Percentiles rank a stretch among this genome's conserved stretches.
Conservation (phyloP, 805 yeast species). For the Scheffersomyces coipomensis region DNA sequence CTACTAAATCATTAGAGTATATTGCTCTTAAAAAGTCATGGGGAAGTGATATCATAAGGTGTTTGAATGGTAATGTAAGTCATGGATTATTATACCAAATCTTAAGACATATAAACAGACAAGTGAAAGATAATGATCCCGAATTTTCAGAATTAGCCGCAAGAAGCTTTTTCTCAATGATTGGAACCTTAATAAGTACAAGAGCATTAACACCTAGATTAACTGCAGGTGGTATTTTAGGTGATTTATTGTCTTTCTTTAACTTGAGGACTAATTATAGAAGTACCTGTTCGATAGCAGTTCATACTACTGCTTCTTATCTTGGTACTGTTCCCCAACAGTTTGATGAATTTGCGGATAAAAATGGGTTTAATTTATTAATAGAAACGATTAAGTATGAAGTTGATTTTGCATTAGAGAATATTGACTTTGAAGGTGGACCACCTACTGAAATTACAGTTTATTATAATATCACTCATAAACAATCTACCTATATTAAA, state of each 20-base stretch:
- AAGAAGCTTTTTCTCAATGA: constrained; percentile 55
- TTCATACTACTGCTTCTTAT: constrained; percentile 52
- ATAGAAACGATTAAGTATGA: constrained; percentile 63
- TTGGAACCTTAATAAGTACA: constrained; percentile 60
- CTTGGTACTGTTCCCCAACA: constrained; percentile 43
- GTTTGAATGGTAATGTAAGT: constrained; percentile 80
- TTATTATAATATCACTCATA: constrained; percentile 51
- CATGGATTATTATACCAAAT: constrained; percentile 81
- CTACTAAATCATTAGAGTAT: constrained; percentile 66
- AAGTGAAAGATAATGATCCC: constrained; percentile 39
- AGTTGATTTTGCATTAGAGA: constrained; percentile 58
- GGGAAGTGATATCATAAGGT: constrained; percentile 74
- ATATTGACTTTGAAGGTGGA: constrained; percentile 58
- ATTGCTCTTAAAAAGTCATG: constrained; percentile 66
- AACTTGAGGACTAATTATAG: constrained; percentile 49
- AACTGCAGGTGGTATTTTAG: constrained; percentile 73
- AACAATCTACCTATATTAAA: constrained; percentile 51
- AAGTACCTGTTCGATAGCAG: constrained; percentile 61
- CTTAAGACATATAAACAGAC: constrained; percentile 59
- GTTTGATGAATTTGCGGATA: constrained; percentile 60
- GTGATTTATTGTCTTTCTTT: constrained; percentile 62
- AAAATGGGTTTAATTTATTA: constrained; percentile 63
- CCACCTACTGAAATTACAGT: constrained; percentile 53
- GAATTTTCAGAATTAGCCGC: constrained; percentile 41
- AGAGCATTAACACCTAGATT: constrained; percentile 55